Percentiles rank a stretch among this genome's conserved stretches.
phyloP scores from a whole-genome alignment of 768 basidiomycete species.

The Chalciporus piperatus region DNA sequence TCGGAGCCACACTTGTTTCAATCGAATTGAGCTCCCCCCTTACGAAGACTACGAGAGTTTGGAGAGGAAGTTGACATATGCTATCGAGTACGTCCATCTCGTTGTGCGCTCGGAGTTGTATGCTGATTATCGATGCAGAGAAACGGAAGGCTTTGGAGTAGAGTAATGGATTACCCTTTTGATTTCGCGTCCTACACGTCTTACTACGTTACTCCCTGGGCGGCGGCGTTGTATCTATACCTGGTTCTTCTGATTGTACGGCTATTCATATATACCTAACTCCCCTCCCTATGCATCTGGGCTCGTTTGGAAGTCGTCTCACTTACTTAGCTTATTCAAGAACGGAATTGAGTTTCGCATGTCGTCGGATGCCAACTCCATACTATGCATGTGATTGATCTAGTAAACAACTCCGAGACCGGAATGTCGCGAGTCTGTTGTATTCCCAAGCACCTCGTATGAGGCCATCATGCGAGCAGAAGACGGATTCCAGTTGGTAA shows the following conservation, averaged over 20 bases:
- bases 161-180: constrained; percentile 37
- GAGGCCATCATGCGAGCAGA: constrained; percentile 53
- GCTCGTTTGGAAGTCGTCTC: no score
- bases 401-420: not conserved
- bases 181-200: constrained; percentile 3
- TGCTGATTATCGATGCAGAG: constrained; percentile 39
- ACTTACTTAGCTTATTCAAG: no score
- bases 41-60: constrained; percentile 86
- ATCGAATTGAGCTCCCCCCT: constrained; percentile 82
- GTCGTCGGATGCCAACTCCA: no score
- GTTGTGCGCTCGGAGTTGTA: not conserved
- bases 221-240: constrained; percentile 15
- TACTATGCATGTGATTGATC: not conserved
- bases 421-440: not conserved
- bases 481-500: constrained; percentile 63
- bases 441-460: not conserved
- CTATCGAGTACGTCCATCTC: constrained; percentile 64
- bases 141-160: constrained; percentile 75
- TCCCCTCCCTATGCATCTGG: not conserved
- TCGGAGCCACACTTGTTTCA: constrained; percentile 93
- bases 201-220: not conserved
- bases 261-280: not conserved
- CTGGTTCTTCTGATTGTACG: constrained; percentile 2
- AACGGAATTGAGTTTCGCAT: no score
- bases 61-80: constrained; percentile 81